These are phyloP conservation scores for Fusarium graminum DNA, from an alignment of 2,329 filamentous ascomycete genomes.

Conservation along the genomic window DNA sequence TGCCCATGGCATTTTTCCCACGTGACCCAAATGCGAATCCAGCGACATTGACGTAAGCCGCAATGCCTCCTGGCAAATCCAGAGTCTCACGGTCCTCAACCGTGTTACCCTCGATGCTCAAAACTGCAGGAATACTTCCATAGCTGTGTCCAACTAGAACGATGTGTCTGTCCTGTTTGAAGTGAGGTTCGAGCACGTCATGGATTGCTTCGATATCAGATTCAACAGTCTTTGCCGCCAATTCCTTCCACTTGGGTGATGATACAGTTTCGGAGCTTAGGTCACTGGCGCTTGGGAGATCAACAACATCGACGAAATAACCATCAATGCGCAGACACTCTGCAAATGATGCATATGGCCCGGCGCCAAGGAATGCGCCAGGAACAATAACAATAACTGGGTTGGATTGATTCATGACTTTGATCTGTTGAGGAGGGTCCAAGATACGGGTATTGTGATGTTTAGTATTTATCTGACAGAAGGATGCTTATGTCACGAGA, in stretches of 20 bases:
- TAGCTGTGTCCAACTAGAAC: constrained; percentile 3
- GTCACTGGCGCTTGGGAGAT: not conserved
- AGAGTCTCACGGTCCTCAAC: not conserved
- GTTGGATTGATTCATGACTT: not conserved
- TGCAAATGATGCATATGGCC: not conserved
- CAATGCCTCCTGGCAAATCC: not conserved
- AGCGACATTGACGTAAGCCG: not conserved
- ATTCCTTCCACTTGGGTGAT: not conserved
- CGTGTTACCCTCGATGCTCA: constrained; percentile 1
- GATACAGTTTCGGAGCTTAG: not conserved
- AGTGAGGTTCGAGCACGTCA: not conserved
- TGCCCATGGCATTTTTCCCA: constrained; percentile 5
- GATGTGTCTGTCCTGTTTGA: not conserved
- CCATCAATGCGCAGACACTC: not conserved
- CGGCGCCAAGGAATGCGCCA: not conserved
- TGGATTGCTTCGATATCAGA: not conserved
- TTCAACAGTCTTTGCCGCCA: not conserved
- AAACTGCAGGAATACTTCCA: constrained; percentile 5
- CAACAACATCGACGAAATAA: not conserved
- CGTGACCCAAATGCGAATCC: constrained; percentile 1
- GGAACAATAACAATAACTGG: constrained; percentile 1
- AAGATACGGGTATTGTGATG: not conserved
- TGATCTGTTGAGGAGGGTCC: not conserved
- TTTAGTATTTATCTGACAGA: not conserved
- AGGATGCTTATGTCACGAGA: not conserved